Conservation (phyloP, 768 basidiomycete genomes). For the Pleurotus giganteus region DNA sequence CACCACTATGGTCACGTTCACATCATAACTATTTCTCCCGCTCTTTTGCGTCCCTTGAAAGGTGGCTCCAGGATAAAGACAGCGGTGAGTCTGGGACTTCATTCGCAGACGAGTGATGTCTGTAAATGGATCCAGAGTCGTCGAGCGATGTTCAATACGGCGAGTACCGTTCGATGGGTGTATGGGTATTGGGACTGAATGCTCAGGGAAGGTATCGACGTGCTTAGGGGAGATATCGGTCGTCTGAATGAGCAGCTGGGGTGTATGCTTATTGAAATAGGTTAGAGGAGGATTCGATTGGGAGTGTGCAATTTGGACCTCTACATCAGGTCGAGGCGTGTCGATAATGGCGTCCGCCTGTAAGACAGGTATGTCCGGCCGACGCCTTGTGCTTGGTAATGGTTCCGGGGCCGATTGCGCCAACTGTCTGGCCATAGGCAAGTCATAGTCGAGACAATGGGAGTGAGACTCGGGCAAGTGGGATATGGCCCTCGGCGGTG, state of each 20-base stretch:
- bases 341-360: not conserved
- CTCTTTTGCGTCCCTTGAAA: slow-evolving; percentile 94
- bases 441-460: slow-evolving; percentile 21
- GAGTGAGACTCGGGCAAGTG: slow-evolving; percentile 23
- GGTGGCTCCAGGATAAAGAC: slow-evolving; percentile 83
- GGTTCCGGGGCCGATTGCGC: slow-evolving; percentile 22
- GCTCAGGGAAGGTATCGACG: not conserved
- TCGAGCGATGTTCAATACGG: slow-evolving; percentile 16
- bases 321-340: not conserved
- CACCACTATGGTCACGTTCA: slow-evolving; percentile 89
- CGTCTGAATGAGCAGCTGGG: not conserved
- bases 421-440: slow-evolving; percentile 16
- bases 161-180: slow-evolving; percentile 16
- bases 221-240: slow-evolving; percentile 1
- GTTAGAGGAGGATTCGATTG: not conserved
- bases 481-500: slow-evolving; percentile 16
- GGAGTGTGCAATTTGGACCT: not conserved
- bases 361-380: slow-evolving; percentile 10
- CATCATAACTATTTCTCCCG: slow-evolving; percentile 92
- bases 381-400: slow-evolving; percentile 30
- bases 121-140: slow-evolving; percentile 49
- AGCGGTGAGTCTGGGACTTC: slow-evolving; percentile 69
- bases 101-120: slow-evolving; percentile 81
- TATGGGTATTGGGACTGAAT: slow-evolving; percentile 15
- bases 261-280: not conserved